Percentiles rank a stretch among this genome's conserved stretches.
phyloP scores from a whole-genome alignment of 495 filamentous ascomycete species.

The Evansstolkia leycettana region DNA sequence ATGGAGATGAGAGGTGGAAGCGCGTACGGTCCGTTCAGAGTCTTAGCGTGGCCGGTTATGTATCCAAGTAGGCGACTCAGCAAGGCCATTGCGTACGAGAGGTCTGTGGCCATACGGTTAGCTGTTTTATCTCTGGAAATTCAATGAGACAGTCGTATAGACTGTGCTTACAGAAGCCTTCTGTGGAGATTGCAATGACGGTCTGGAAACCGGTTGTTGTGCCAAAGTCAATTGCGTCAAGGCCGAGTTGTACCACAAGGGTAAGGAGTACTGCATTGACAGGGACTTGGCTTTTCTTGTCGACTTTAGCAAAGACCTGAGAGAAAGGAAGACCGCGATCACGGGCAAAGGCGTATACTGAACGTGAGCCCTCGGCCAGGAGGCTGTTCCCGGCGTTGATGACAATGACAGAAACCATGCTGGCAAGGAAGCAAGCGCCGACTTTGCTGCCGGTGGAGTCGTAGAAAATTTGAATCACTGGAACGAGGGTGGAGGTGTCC shows the following conservation, averaged over 20 bases:
- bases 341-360: slow-evolving; percentile 34
- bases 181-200: slow-evolving; percentile 42
- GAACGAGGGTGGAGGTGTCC: slow-evolving; percentile 30
- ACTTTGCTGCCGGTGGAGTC: slow-evolving; percentile 29
- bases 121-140: slow-evolving; percentile 1
- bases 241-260: slow-evolving; percentile 36
- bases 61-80: slow-evolving; percentile 37
- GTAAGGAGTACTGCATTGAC: slow-evolving; percentile 38
- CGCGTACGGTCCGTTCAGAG: slow-evolving; percentile 25
- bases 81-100: slow-evolving; percentile 47
- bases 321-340: slow-evolving; percentile 38
- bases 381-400: slow-evolving; percentile 29
- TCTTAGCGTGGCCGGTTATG: slow-evolving; percentile 19
- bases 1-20: slow-evolving; percentile 29
- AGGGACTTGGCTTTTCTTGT: slow-evolving; percentile 29
- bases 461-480: slow-evolving; percentile 37
- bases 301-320: slow-evolving; percentile 27
- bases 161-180: slow-evolving; percentile 40
- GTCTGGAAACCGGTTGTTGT: slow-evolving; percentile 46
- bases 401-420: slow-evolving; percentile 28
- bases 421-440: slow-evolving; percentile 27
- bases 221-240: slow-evolving; percentile 46
- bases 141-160: background rate
- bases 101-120: slow-evolving; percentile 21
- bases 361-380: slow-evolving; percentile 31